A percentile compares a stretch with the other conserved stretches of the same genome.
Conservation (phyloP, 495 filamentous ascomycete genomes). For the Penicillium cataractarum region DNA sequence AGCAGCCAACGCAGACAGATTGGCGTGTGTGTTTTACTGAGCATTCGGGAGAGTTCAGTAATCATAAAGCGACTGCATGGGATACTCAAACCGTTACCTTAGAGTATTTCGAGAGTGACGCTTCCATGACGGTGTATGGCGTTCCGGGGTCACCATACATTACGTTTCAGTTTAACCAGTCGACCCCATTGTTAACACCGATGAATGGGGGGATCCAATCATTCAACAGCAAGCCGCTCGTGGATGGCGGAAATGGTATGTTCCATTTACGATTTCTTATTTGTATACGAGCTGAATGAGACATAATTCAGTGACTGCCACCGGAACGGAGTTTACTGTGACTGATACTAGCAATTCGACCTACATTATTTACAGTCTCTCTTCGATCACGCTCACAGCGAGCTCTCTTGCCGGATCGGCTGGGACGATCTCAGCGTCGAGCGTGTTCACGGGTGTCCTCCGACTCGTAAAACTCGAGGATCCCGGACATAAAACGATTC, state of each 20-base stretch:
- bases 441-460: neutral
- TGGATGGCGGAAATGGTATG: neutral
- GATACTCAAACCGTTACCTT: slow-evolving; percentile 1
- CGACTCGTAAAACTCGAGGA: neutral
- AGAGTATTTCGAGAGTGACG: neutral
- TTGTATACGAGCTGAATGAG: neutral
- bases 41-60: neutral
- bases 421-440: neutral
- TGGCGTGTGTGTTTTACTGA: neutral
- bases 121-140: neutral
- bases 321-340: neutral
- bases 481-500: neutral
- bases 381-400: neutral
- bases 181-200: neutral
- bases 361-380: neutral
- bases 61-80: slow-evolving; percentile 1
- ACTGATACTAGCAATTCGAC: neutral
- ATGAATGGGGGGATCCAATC: neutral
- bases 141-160: neutral
- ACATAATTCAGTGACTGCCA: neutral
- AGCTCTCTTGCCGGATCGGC: neutral
- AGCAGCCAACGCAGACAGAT: neutral
- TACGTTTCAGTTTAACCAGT: neutral
- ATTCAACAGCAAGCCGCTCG: neutral
- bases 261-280: neutral